Percentiles rank a stretch among this genome's conserved stretches.
Conservation (phyloP, 371 early-diverging fungal species). For the Lichtheimia ramosa region DNA sequence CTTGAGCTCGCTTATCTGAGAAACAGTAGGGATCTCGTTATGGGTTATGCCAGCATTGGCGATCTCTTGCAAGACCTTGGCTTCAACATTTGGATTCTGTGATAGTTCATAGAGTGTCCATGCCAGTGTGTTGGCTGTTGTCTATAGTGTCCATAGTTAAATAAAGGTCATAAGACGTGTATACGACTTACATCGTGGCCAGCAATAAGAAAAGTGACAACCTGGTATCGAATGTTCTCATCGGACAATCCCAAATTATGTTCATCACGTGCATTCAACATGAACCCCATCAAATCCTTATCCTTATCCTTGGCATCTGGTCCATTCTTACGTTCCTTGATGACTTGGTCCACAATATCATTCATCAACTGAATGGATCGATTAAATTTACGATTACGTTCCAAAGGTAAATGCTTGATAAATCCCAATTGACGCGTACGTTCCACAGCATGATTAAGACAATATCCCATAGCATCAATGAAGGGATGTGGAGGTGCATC, state of each 20-base stretch:
- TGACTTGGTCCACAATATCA: conserved; percentile 34
- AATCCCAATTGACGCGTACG: conserved; percentile 33
- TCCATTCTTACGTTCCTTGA: conserved; percentile 30
- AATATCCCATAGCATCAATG: conserved; percentile 54
- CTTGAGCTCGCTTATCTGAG: conserved; percentile 45
- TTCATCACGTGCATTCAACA: conserved; percentile 53
- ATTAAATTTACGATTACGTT: conserved; percentile 38
- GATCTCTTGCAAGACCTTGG: conserved; percentile 52
- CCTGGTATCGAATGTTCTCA: conserved; percentile 58
- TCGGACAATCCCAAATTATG: conserved; percentile 40
- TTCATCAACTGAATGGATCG: conserved; percentile 36
- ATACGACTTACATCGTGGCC: conserved; percentile 42
- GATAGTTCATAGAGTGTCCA: conserved; percentile 48
- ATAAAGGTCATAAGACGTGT: too few relatives aligned
- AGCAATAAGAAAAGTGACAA: conserved; percentile 57
- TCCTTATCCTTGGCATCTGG: conserved; percentile 35
- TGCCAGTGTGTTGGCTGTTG: conserved; percentile 53
- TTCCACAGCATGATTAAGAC: conserved; percentile 23
- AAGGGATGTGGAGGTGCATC: conserved; percentile 45
- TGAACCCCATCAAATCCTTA: conserved; percentile 56
- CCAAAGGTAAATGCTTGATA: conserved; percentile 45
- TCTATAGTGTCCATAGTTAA: background rate
- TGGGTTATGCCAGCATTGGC: conserved; percentile 42
- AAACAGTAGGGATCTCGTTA: conserved; percentile 33
- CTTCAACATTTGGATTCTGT: conserved; percentile 43